A percentile compares a stretch with the other conserved stretches of the same genome.
phyloP scores from a whole-genome alignment of 2,329 filamentous ascomycete species.

The Penicillium decumbens region DNA sequence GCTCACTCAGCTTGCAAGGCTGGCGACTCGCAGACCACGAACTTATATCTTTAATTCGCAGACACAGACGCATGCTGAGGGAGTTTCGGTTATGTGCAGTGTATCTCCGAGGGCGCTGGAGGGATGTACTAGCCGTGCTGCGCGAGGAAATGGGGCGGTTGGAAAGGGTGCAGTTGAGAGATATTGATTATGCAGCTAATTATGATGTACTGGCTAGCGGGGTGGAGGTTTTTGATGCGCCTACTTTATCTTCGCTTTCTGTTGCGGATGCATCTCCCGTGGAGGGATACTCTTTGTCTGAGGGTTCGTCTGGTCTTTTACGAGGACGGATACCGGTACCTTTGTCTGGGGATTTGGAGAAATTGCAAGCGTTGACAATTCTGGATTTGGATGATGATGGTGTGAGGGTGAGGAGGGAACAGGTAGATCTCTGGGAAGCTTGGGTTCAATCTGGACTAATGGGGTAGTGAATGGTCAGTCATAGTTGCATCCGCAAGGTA shows the following conservation, averaged over 20 bases:
- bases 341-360: slow-evolving; percentile 15
- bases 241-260: slow-evolving; percentile 15
- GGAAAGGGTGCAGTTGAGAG: slow-evolving; percentile 59
- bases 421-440: slow-evolving; percentile 36
- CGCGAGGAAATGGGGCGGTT: slow-evolving; percentile 54
- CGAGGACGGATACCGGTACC: not conserved
- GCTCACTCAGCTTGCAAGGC: slow-evolving; percentile 61
- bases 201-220: slow-evolving; percentile 44
- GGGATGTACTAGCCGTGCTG: slow-evolving; percentile 55
- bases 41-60: slow-evolving; percentile 53
- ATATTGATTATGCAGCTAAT: slow-evolving; percentile 56
- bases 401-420: slow-evolving; percentile 29
- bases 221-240: slow-evolving; percentile 16
- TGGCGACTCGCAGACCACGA: slow-evolving; percentile 60
- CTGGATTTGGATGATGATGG: slow-evolving; percentile 39
- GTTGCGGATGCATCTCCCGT: slow-evolving; percentile 14
- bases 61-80: slow-evolving; percentile 54
- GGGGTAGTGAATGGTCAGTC: not conserved
- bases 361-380: slow-evolving; percentile 24
- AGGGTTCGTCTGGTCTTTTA: not conserved
- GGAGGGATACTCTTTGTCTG: slow-evolving; percentile 1
- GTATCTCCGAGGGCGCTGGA: slow-evolving; percentile 59
- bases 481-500: not conserved
- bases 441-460: slow-evolving; percentile 33
- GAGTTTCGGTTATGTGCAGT: slow-evolving; percentile 58